Evolutionary conservation across 345 rosid species (phyloP).

Genomic region (Salix caprea): DNA sequence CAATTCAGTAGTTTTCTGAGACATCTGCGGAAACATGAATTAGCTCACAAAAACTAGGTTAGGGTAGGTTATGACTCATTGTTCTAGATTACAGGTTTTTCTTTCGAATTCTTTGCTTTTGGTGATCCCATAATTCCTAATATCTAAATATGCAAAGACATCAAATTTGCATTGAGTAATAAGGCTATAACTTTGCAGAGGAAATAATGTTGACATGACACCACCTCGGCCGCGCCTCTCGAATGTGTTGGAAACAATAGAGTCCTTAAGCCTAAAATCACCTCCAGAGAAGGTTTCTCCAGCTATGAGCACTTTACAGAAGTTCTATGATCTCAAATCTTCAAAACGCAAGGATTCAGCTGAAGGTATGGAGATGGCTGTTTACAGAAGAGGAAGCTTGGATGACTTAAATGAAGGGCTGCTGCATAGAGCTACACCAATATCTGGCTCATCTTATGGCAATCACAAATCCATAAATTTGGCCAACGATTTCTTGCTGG

Average conservation of each 20-base stretch:
- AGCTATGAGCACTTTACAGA: slow-evolving; percentile 79
- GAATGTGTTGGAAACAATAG: slow-evolving; percentile 30
- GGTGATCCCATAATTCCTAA: neutral
- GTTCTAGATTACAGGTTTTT: neutral
- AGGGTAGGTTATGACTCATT: too few relatives aligned
- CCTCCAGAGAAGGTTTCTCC: slow-evolving; percentile 49
- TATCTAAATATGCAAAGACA: neutral
- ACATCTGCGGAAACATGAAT: too few relatives aligned
- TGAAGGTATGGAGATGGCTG: slow-evolving; percentile 56
- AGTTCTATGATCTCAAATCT: slow-evolving; percentile 63
- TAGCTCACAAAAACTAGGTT: too few relatives aligned
- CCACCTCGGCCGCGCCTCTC: slow-evolving; percentile 5
- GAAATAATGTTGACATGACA: slow-evolving; percentile 11
- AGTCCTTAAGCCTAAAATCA: slow-evolving; percentile 47
- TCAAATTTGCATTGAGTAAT: neutral
- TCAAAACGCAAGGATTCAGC: slow-evolving; percentile 21
- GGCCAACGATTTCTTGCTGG: slow-evolving; percentile 19
- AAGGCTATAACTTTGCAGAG: neutral
- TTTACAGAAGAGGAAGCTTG: slow-evolving; percentile 31
- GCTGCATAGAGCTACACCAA: slow-evolving; percentile 26
- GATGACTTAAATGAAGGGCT: slow-evolving; percentile 15
- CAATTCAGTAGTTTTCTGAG: too few relatives aligned
- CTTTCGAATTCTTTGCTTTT: neutral
- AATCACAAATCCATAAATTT: slow-evolving; percentile 18
- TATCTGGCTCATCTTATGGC: slow-evolving; percentile 22